Conservation (phyloP, 1,284 basidiomycete genomes). For the Ceratobasidium papillatum region DNA sequence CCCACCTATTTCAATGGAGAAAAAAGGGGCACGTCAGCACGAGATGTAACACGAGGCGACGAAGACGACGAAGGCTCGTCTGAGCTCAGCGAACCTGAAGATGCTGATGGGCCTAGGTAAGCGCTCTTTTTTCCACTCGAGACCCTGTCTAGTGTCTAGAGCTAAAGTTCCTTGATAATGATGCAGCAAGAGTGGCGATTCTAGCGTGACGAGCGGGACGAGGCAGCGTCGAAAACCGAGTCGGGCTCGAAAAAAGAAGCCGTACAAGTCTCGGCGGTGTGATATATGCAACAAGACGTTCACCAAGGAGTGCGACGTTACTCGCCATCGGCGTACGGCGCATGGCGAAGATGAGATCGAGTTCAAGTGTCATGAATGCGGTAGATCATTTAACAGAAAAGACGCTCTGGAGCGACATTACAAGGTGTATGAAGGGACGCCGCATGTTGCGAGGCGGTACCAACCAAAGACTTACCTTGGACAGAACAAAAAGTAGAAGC, state of each 20-base stretch:
- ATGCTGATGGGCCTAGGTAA: slow-evolving; percentile 38
- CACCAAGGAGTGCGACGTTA: slow-evolving; percentile 37
- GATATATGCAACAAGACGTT: slow-evolving; percentile 41
- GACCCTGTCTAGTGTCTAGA: neutral
- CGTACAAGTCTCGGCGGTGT: slow-evolving; percentile 37
- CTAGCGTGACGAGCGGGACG: slow-evolving; percentile 18
- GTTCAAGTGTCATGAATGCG: slow-evolving; percentile 40
- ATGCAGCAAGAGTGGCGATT: slow-evolving; percentile 32
- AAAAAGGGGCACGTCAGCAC: slow-evolving; percentile 19
- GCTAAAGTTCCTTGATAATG: neutral
- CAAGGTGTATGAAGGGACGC: slow-evolving; percentile 39
- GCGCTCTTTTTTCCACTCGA: neutral
- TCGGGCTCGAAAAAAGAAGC: slow-evolving; percentile 32
- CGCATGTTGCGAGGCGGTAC: slow-evolving; percentile 33
- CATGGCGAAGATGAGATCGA: slow-evolving; percentile 38
- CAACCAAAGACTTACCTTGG: slow-evolving; percentile 36
- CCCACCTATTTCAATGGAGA: neutral
- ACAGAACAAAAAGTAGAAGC: slow-evolving; percentile 34
- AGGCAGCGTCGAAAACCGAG: slow-evolving; percentile 31
- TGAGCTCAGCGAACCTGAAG: slow-evolving; percentile 36
- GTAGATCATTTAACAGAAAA: slow-evolving; percentile 32
- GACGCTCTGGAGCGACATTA: slow-evolving; percentile 38
- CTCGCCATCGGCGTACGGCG: slow-evolving; percentile 31
- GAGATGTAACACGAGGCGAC: slow-evolving; percentile 17
- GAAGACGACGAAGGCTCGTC: slow-evolving; percentile 36